Conservation (phyloP, 2,329 filamentous ascomycete species). For the Aschersonia sp. region DNA sequence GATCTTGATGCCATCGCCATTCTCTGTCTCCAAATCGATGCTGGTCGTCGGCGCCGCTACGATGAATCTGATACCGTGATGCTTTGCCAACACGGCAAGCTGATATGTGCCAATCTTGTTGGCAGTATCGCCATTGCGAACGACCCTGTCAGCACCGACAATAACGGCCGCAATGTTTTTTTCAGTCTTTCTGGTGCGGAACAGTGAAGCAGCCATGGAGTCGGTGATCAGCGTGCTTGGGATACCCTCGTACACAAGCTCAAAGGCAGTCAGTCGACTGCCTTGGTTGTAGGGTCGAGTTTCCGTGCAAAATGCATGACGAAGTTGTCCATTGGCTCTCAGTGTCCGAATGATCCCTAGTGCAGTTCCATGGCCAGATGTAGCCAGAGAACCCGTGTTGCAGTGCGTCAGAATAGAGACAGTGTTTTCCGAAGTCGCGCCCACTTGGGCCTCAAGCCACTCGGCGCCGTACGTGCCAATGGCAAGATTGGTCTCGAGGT, state of each 20-base stretch:
- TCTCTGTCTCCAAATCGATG: conserved; percentile 70
- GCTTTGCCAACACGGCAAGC: conserved; percentile 74
- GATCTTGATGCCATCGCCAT: conserved; percentile 71
- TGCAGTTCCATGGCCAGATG: conserved; percentile 93
- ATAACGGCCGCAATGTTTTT: conserved; percentile 73
- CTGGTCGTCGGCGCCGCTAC: conserved; percentile 91
- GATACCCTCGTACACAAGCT: conserved; percentile 87
- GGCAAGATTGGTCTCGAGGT: conserved; percentile 71
- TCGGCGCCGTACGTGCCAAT: conserved; percentile 74
- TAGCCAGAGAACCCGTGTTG: conserved; percentile 93
- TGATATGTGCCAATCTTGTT: conserved; percentile 98
- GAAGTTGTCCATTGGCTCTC: conserved; percentile 47
- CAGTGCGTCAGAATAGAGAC: conserved; percentile 91
- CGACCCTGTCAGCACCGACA: conserved; percentile 88
- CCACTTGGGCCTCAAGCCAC: conserved; percentile 57
- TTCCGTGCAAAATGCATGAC: conserved; percentile 89
- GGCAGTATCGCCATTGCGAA: conserved; percentile 90
- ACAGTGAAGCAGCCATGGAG: conserved; percentile 86
- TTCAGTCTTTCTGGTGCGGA: conserved; percentile 44
- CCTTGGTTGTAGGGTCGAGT: conserved; percentile 97
- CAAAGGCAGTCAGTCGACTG: conserved; percentile 84
- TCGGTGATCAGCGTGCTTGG: conserved; percentile 87
- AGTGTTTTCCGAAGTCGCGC: conserved; percentile 28
- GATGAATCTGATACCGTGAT: conserved; percentile 86
- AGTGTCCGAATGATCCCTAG: conserved; percentile 85